Conservation (phyloP, 1,284 basidiomycete species). For the Cutaneotrichosporon daszewskae region DNA sequence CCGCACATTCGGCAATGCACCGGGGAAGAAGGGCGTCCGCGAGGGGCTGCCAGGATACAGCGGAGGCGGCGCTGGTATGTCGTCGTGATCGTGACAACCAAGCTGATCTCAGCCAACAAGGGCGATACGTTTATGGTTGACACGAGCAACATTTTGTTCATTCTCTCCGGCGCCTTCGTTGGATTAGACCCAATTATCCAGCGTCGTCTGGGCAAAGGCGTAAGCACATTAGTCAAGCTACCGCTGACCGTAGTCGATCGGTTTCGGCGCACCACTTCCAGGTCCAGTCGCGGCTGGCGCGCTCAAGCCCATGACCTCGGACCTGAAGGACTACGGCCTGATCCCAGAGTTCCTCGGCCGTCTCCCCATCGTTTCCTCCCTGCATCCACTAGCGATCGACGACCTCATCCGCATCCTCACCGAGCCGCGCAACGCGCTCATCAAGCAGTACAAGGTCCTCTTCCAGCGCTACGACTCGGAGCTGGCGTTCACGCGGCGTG, state of each 20-base stretch:
- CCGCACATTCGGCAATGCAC: slow-evolving; percentile 25
- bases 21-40: slow-evolving; percentile 38
- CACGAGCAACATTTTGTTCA: slow-evolving; percentile 77
- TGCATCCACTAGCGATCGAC: slow-evolving; percentile 62
- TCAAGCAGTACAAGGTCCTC: slow-evolving; percentile 79
- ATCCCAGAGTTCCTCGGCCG: slow-evolving; percentile 94
- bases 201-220: slow-evolving; percentile 72
- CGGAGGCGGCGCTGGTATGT: slow-evolving; percentile 31
- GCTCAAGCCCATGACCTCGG: slow-evolving; percentile 49
- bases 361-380: slow-evolving; percentile 76
- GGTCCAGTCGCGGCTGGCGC: slow-evolving; percentile 9
- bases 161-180: slow-evolving; percentile 88
- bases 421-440: slow-evolving; percentile 81
- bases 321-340: slow-evolving; percentile 81
- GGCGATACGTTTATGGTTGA: slow-evolving; percentile 45
- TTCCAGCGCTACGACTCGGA: slow-evolving; percentile 52
- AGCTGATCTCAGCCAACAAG: slow-evolving; percentile 20
- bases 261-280: slow-evolving; percentile 68
- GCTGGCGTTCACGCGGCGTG: slow-evolving; percentile 46
- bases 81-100: background rate
- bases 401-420: slow-evolving; percentile 86
- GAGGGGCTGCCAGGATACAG: slow-evolving; percentile 42
- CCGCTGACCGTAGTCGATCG: slow-evolving; percentile 62
- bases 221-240: slow-evolving; percentile 33
- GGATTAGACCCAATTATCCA: slow-evolving; percentile 79